These are phyloP conservation scores for Talaromyces sp. DNA, from an alignment of 2,329 filamentous ascomycete species.

Conservation along the genomic window DNA sequence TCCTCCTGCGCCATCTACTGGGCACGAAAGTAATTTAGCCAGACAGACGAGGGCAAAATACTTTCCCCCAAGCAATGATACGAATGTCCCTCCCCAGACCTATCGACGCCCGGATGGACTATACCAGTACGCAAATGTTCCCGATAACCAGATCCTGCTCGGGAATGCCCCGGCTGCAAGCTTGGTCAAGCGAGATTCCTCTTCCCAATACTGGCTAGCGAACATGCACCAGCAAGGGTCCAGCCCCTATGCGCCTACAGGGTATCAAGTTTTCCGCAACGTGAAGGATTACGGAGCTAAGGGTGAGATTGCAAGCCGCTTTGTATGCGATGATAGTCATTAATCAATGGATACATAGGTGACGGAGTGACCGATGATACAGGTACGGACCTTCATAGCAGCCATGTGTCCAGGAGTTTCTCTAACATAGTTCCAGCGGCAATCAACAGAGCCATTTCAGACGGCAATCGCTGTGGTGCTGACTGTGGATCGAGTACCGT, in stretches of 20 bases:
- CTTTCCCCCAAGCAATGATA: not conserved
- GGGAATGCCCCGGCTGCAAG: not conserved
- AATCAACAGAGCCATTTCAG: conserved; percentile 46
- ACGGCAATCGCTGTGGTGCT: conserved; percentile 42
- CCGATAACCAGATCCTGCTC: not conserved
- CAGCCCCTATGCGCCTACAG: not conserved
- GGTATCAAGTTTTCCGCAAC: conserved; percentile 7
- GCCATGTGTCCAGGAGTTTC: no score
- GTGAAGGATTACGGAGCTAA: conserved; percentile 27
- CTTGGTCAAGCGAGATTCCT: not conserved
- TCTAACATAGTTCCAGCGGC: conserved; percentile 35
- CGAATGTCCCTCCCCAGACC: not conserved
- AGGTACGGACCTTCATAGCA: no score
- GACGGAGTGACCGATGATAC: conserved; percentile 50
- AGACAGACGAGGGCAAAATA: not conserved
- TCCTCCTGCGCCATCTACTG: not conserved
- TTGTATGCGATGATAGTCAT: no score
- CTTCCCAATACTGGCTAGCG: not conserved
- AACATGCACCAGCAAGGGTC: not conserved
- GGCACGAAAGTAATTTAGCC: not conserved
- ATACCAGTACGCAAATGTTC: not conserved
- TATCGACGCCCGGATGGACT: not conserved
- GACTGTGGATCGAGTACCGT: conserved; percentile 39
- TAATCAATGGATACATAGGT: conserved; percentile 23
- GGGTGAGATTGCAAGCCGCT: conserved; percentile 16